Evolutionary conservation across 2,329 filamentous ascomycete species (phyloP).

Genomic region (Trichoderma simmonsii): DNA sequence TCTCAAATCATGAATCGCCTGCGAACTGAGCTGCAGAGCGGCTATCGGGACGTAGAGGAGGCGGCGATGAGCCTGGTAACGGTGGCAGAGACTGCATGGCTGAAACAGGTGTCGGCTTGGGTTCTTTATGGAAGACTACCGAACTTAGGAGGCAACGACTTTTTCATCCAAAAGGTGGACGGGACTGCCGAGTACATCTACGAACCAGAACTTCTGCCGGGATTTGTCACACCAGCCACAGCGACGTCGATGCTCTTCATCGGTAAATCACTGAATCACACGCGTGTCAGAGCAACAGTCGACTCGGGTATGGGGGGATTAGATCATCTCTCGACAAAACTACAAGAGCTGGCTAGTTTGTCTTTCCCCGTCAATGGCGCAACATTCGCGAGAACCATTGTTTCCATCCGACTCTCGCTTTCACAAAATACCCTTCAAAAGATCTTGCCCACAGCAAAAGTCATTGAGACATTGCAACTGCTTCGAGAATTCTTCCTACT

Average conservation of each 20-base stretch:
- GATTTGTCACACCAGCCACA: conserved; percentile 71
- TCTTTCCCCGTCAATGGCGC: conserved; percentile 70
- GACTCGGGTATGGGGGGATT: conserved; percentile 49
- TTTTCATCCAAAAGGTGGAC: conserved; percentile 66
- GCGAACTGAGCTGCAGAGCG: conserved; percentile 74
- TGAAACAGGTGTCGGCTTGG: conserved; percentile 88
- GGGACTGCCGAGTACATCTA: conserved; percentile 52
- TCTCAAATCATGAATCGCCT: conserved; percentile 75
- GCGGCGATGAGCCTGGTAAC: conserved; percentile 70
- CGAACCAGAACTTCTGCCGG: conserved; percentile 63
- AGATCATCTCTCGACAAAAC: conserved; percentile 63
- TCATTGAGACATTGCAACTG: conserved; percentile 72
- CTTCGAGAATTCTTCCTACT: conserved; percentile 85
- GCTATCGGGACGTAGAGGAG: conserved; percentile 80
- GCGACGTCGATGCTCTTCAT: conserved; percentile 86
- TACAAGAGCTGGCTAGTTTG: conserved; percentile 65
- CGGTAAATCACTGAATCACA: conserved; percentile 82
- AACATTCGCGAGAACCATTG: conserved; percentile 68
- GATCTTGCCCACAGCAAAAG: conserved; percentile 72
- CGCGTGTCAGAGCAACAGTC: conserved; percentile 55
- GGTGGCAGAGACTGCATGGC: conserved; percentile 83
- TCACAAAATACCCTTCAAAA: conserved; percentile 82
- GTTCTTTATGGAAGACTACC: conserved; percentile 84
- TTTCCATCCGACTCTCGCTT: conserved; percentile 73
- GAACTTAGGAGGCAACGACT: conserved; percentile 74